These are phyloP conservation scores for Coemansia sp. DNA, from an alignment of 192 early-diverging fungal species.

Conservation along the genomic window DNA sequence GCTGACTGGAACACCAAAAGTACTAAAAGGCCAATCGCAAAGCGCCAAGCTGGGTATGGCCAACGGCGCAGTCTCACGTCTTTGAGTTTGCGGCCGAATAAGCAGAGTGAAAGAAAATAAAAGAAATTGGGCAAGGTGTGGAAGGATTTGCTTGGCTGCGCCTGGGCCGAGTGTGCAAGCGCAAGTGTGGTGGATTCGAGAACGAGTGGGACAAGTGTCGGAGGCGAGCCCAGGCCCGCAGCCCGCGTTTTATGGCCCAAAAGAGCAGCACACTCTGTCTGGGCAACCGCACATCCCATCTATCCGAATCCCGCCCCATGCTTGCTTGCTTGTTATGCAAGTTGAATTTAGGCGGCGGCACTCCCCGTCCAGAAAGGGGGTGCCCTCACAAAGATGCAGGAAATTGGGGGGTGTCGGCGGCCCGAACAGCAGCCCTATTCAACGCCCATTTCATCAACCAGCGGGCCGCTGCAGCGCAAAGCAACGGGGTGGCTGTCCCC, in stretches of 20 bases:
- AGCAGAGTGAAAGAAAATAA: neutral
- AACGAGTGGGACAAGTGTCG: neutral
- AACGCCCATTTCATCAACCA: slow-evolving; percentile 5
- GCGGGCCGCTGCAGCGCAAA: slow-evolving; percentile 1
- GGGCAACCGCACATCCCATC: neutral
- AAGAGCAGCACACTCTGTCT: neutral
- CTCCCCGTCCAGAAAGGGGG: neutral
- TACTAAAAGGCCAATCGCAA: slow-evolving; percentile 3
- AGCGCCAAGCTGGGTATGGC: slow-evolving; percentile 6
- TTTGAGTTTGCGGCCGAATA: neutral
- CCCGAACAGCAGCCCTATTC: slow-evolving; percentile 1
- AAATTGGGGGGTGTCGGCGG: slow-evolving; percentile 5
- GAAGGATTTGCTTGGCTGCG: neutral
- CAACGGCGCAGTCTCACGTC: neutral
- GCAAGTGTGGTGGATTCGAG: neutral
- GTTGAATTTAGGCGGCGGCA: slow-evolving; percentile 2
- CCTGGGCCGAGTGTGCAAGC: neutral
- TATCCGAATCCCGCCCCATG: no score
- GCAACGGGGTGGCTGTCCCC: neutral
- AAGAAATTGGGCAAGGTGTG: neutral
- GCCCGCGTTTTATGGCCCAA: slow-evolving; percentile 6
- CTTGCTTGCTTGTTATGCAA: neutral
- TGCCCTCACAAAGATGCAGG: neutral
- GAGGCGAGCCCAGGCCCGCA: slow-evolving; percentile 1
- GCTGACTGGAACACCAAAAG: slow-evolving; percentile 1